These are phyloP conservation scores for Ophiocordyceps unilateralis DNA, from an alignment of 2,329 filamentous ascomycete genomes.

Conservation along the genomic window DNA sequence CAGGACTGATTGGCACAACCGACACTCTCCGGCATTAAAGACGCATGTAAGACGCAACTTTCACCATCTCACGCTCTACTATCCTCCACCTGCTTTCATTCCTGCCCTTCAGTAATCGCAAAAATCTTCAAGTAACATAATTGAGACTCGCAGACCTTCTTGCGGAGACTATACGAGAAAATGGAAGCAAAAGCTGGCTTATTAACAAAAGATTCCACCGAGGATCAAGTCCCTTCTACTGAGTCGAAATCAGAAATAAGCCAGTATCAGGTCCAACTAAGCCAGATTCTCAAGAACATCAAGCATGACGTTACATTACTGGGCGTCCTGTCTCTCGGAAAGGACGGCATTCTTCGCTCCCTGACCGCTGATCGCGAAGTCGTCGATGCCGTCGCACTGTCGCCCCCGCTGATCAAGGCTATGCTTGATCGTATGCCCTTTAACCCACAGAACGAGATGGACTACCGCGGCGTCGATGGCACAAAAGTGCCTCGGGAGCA, in stretches of 20 bases:
- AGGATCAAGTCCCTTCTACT: neutral
- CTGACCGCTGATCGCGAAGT: slow-evolving; percentile 5
- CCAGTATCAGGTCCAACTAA: neutral
- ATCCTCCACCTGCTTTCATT: no score
- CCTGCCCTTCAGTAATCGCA: no score
- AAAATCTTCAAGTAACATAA: no score
- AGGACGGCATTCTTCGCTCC: slow-evolving; percentile 6
- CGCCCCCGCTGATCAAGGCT: slow-evolving; percentile 4
- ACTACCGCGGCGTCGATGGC: slow-evolving; percentile 4
- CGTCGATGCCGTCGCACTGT: slow-evolving; percentile 4
- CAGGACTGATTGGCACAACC: no score
- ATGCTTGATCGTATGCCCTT: slow-evolving; percentile 4
- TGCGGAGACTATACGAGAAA: neutral
- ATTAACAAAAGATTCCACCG: neutral
- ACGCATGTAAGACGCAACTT: no score
- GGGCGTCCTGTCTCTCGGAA: slow-evolving; percentile 2
- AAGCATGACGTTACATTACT: slow-evolving; percentile 1
- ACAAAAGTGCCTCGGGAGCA: slow-evolving; percentile 1
- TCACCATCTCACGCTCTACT: no score
- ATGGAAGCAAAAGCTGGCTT: neutral
- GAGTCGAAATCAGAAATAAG: neutral
- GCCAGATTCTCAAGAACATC: neutral
- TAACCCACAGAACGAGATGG: slow-evolving; percentile 1
- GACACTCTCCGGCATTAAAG: no score
- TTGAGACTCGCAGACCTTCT: no score